Conservation (phyloP, 371 early-diverging fungal species). For the Apophysomyces variabilis region DNA sequence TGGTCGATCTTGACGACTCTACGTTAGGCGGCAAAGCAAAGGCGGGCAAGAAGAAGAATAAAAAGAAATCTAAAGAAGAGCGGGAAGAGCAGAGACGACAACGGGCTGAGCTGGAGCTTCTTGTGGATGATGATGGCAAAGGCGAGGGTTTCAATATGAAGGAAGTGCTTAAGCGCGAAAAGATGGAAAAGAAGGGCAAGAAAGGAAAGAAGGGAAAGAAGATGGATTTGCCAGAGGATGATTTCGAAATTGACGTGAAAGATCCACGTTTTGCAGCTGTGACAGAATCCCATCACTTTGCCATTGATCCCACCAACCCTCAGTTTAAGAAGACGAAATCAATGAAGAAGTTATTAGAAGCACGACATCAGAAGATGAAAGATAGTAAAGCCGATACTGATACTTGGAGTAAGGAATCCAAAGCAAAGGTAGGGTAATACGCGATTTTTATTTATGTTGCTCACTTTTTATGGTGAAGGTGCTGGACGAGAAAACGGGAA, state of each 20-base stretch:
- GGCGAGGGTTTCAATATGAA: slow-evolving; percentile 82
- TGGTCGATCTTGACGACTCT: too few relatives aligned
- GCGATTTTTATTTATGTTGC: not conserved
- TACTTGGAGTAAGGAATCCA: slow-evolving; percentile 41
- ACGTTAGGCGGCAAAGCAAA: not conserved
- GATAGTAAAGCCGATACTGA: slow-evolving; percentile 25
- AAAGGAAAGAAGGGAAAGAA: slow-evolving; percentile 59
- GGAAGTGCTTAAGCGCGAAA: slow-evolving; percentile 88
- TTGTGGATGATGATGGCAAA: slow-evolving; percentile 71
- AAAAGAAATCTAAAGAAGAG: slow-evolving; percentile 66
- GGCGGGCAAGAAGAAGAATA: slow-evolving; percentile 50
- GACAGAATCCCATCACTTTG: slow-evolving; percentile 86
- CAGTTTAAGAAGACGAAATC: slow-evolving; percentile 94
- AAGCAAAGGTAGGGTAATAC: slow-evolving; percentile 13
- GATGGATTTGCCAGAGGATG: slow-evolving; percentile 64
- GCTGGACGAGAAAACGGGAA: slow-evolving; percentile 3
- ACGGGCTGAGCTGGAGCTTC: slow-evolving; percentile 85
- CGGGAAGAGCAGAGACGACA: slow-evolving; percentile 60
- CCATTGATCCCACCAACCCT: slow-evolving; percentile 95
- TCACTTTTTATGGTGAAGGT: not conserved
- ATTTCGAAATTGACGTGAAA: slow-evolving; percentile 81
- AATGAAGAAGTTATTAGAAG: slow-evolving; percentile 80
- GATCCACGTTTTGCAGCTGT: slow-evolving; percentile 90
- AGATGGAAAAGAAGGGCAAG: slow-evolving; percentile 77
- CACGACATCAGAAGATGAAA: slow-evolving; percentile 66